These are phyloP conservation scores for Populus davidiana DNA, from an alignment of 345 rosid species.

Conservation along the genomic window DNA sequence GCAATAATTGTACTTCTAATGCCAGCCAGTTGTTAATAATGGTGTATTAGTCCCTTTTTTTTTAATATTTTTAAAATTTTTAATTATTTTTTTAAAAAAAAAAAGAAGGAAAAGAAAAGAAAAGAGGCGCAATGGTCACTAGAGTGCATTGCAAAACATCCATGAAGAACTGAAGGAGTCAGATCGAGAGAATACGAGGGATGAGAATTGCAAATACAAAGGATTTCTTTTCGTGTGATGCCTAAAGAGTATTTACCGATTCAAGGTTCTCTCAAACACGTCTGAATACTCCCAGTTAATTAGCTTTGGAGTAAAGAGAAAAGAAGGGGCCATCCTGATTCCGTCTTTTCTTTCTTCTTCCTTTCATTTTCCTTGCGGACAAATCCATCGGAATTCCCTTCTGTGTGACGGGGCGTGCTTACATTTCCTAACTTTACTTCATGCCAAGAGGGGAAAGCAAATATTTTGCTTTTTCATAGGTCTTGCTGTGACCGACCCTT, in stretches of 20 bases:
- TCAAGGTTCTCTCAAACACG: background rate
- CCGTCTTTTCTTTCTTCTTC: background rate
- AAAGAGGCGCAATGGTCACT: background rate
- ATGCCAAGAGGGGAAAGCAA: background rate
- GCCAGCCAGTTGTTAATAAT: background rate
- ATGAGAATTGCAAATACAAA: background rate
- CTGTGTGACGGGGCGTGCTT: background rate
- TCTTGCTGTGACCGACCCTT: background rate
- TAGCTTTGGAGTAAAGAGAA: slow-evolving; percentile 15
- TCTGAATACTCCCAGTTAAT: background rate
- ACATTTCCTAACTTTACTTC: background rate
- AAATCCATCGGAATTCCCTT: background rate
- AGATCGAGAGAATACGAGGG: background rate
- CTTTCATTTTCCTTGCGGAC: background rate
- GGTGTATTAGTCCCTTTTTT: background rate
- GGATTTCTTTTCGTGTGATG: background rate
- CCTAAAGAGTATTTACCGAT: background rate
- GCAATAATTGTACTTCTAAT: background rate
- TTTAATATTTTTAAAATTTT: too few relatives aligned
- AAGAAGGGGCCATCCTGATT: background rate
- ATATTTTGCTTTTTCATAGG: background rate
- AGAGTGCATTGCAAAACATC: background rate
- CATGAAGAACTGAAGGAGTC: background rate
- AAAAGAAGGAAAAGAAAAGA: background rate
- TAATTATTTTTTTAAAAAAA: too few relatives aligned